Evolutionary conservation across 495 filamentous ascomycete species (phyloP).

Genomic region (Patellaria atrata): DNA sequence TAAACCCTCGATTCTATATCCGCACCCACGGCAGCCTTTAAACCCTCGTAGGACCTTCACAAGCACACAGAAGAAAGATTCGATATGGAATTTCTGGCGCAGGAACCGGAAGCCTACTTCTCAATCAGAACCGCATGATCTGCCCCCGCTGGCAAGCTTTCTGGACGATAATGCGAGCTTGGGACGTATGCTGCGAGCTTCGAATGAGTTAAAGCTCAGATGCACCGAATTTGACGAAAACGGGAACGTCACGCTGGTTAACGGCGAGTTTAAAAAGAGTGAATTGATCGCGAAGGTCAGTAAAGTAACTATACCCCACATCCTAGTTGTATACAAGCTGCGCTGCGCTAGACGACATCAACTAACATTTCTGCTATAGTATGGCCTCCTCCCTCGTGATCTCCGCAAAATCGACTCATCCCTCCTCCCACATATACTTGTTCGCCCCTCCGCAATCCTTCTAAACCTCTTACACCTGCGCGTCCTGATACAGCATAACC

Average conservation of each 20-base stretch:
- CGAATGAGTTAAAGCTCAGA: slow-evolving; percentile 66
- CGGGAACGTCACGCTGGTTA: slow-evolving; percentile 87
- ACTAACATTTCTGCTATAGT: too few relatives aligned
- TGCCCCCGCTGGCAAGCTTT: slow-evolving; percentile 33
- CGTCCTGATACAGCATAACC: slow-evolving; percentile 84
- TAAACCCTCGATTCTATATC: too few relatives aligned
- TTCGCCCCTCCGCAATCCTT: slow-evolving; percentile 85
- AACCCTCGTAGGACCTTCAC: slow-evolving; percentile 7
- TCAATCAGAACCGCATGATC: slow-evolving; percentile 32
- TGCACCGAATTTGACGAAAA: slow-evolving; percentile 92
- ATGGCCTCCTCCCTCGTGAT: slow-evolving; percentile 88
- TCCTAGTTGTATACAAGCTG: too few relatives aligned
- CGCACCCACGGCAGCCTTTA: too few relatives aligned
- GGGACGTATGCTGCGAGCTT: slow-evolving; percentile 53
- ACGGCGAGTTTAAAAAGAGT: slow-evolving; percentile 92
- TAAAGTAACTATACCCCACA: slow-evolving; percentile 21
- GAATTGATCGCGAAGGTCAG: slow-evolving; percentile 89
- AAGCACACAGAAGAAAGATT: slow-evolving; percentile 6
- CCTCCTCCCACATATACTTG: slow-evolving; percentile 88
- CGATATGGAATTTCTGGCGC: slow-evolving; percentile 9
- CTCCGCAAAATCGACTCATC: slow-evolving; percentile 97
- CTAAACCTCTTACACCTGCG: slow-evolving; percentile 89
- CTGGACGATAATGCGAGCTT: slow-evolving; percentile 35
- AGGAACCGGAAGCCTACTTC: slow-evolving; percentile 5
- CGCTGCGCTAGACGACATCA: too few relatives aligned